These are phyloP conservation scores for Termitomyces titanicus DNA, from an alignment of 768 basidiomycete genomes.

Conservation along the genomic window DNA sequence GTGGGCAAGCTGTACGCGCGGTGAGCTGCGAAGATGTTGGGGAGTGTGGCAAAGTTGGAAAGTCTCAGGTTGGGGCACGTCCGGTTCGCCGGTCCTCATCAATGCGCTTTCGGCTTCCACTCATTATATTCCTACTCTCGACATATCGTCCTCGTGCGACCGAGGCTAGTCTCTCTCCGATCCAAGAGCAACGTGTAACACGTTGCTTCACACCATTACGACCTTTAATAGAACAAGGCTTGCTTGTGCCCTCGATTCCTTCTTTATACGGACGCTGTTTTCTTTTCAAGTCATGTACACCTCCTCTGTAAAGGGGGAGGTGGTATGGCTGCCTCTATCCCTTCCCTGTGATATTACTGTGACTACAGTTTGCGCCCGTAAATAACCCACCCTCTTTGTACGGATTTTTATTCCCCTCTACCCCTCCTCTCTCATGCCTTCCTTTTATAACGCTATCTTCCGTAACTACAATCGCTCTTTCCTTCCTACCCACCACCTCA, in stretches of 20 bases:
- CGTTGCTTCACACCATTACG: slow-evolving; percentile 23
- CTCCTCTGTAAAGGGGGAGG: slow-evolving; percentile 10
- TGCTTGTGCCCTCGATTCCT: slow-evolving; percentile 25
- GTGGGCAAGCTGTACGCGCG: slow-evolving; percentile 25
- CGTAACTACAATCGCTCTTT: slow-evolving; percentile 12
- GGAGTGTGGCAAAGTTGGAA: slow-evolving; percentile 26
- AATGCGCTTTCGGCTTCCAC: slow-evolving; percentile 26
- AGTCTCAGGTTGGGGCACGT: slow-evolving; percentile 35
- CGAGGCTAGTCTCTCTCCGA: not conserved
- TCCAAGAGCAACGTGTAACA: slow-evolving; percentile 15
- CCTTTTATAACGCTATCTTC: slow-evolving; percentile 2
- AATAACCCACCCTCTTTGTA: slow-evolving; percentile 14
- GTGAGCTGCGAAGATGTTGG: slow-evolving; percentile 15
- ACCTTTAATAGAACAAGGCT: slow-evolving; percentile 23
- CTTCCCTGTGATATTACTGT: slow-evolving; percentile 17
- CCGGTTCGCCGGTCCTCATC: slow-evolving; percentile 32
- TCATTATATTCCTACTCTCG: slow-evolving; percentile 19
- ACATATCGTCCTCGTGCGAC: slow-evolving; percentile 3
- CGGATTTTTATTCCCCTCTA: slow-evolving; percentile 8
- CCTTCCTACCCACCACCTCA: slow-evolving; percentile 13
- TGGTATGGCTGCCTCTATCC: slow-evolving; percentile 19
- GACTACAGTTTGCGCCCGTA: slow-evolving; percentile 29
- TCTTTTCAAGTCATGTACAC: slow-evolving; percentile 44
- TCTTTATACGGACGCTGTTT: slow-evolving; percentile 75
- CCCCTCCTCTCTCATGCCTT: slow-evolving; percentile 10